Evolutionary conservation across 1,139 yeast species (phyloP), one percentile per base, ranked within the genome.

Genomic region (Blastobotrys ciferrii): DNA sequence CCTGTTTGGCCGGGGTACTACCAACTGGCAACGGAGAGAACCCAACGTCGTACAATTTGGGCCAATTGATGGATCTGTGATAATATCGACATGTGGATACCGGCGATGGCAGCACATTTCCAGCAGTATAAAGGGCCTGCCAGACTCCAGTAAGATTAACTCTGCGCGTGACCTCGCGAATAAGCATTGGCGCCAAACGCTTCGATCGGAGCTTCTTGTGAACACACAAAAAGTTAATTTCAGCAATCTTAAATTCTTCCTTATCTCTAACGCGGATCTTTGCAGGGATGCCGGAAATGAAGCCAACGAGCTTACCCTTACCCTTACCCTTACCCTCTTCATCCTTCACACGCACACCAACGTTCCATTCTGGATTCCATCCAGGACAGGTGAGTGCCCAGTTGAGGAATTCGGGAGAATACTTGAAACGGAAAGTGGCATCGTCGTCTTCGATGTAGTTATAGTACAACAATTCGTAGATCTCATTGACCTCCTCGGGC

Each of bases 341-440:
- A 13, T 33, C 38, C 20, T 33, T 33, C 31, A 87, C 98, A 37
- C 98, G 76, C 13, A 92, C 97, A 55, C 98, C 98, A 39, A 89
- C 85, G 62, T 86, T 87, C 96, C 97, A 91, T 12, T 89, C 94
- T 51, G 76, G 73, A 46, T 75, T 74, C 87, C 94, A 92, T 12
- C 98, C 98, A 0, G 98, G 98, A 6, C 96, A 88, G 59, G 86
- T 84, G 59, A 92, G 73, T 0, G 96, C 96, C 98, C 98, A 92
- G 60, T 82, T 78, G 64, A 94, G 79, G 61, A 92, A 92, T 43
- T 81, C 84, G 37, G 82, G 81, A 1, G 92, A 78, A 69, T 92
- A 92, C 60, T 87, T 87, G 74, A 92, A 92, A 60, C 99, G 76
- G 71, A 94, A 89, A 1, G 89, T 80, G 31, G 95, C 92, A 62